Evolutionary conservation across 2,329 filamentous ascomycete species (phyloP), one percentile per base, ranked within the genome.

Genomic region (Ophiostoma himal-ulmi): DNA sequence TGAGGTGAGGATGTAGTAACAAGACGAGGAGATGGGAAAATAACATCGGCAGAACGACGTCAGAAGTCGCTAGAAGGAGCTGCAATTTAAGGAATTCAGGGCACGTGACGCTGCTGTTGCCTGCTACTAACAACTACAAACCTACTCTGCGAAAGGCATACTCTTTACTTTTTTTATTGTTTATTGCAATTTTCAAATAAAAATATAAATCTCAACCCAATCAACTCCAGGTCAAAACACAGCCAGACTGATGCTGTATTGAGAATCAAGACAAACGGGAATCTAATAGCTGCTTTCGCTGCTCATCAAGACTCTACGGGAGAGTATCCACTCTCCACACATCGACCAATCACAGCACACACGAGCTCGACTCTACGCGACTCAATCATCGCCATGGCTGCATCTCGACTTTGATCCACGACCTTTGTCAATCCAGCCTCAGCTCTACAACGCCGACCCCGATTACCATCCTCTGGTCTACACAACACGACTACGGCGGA

Each of bases 31-130:
- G 14, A 30, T 3, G 3, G 60, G 36, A 4, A 34, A 54, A 34
- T 8, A 7, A 39, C 22, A 11, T 8, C 8, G 17, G 34, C 60
- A 34, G 17, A 48, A 39, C 60, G 60, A 65, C 60, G 60, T 65
- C 60, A 65, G 60, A 60, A 60, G 60, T 34, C 57, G 10, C 34
- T 39, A 37, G 34, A 65, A 60, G 34, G 34, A 34, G 57, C 52
- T 62, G 44, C 5, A 7, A n/a, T n/a, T n/a, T 48, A 6, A 5
- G 5, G 17, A 10, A 14, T 4, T 26, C 17, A 57, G 57, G 60
- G 60, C 60, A 65, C 60, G 60, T 65, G 60, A 65, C 34, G 17
- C 34, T 37, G 5, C 14, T 13, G 54, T 30, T 60, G 22, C 26
- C 54, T 30, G 30, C 30, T 30, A 30, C 30, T 60, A 11, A 11